Evolutionary conservation across 371 early-diverging fungal genomes (phyloP).

Genomic region (Apophysomyces ossiformis): DNA sequence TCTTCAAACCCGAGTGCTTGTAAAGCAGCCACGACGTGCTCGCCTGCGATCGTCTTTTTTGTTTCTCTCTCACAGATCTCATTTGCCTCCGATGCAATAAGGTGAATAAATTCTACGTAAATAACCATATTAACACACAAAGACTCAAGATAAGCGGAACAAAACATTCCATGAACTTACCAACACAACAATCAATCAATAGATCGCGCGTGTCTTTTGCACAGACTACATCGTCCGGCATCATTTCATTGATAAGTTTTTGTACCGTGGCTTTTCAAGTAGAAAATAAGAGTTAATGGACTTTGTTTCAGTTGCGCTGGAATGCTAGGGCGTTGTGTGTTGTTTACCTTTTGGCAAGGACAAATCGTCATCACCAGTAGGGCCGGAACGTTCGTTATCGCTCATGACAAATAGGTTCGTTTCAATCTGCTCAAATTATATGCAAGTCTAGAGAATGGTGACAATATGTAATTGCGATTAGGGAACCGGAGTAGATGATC

Average conservation of each 20-base stretch:
- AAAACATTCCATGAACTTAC: constrained; percentile 48
- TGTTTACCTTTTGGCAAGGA: constrained; percentile 83
- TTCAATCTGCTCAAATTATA: constrained; percentile 2
- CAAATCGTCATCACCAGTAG: constrained; percentile 77
- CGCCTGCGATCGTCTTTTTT: constrained; percentile 98
- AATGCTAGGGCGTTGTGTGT: constrained; percentile 1
- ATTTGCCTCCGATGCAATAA: constrained; percentile 94
- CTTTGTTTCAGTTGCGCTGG: constrained; percentile 3
- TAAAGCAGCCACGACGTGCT: constrained; percentile 94
- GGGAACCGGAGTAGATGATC: constrained; percentile 7
- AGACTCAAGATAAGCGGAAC: background rate
- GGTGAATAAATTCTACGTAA: constrained; percentile 87
- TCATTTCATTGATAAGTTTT: constrained; percentile 95
- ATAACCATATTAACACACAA: background rate
- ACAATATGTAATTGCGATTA: background rate
- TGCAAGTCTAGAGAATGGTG: constrained; percentile 3
- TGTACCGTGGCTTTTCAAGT: constrained; percentile 87
- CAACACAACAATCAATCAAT: constrained; percentile 92
- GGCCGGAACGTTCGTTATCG: constrained; percentile 72
- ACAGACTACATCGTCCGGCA: constrained; percentile 87
- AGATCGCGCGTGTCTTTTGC: constrained; percentile 97
- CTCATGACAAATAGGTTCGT: constrained; percentile 56
- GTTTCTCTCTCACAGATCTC: constrained; percentile 96
- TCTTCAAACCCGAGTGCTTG: constrained; percentile 93
- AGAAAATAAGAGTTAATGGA: background rate